phyloP scores from a whole-genome alignment of 768 basidiomycete genomes.

The Lactarius evosmus region DNA sequence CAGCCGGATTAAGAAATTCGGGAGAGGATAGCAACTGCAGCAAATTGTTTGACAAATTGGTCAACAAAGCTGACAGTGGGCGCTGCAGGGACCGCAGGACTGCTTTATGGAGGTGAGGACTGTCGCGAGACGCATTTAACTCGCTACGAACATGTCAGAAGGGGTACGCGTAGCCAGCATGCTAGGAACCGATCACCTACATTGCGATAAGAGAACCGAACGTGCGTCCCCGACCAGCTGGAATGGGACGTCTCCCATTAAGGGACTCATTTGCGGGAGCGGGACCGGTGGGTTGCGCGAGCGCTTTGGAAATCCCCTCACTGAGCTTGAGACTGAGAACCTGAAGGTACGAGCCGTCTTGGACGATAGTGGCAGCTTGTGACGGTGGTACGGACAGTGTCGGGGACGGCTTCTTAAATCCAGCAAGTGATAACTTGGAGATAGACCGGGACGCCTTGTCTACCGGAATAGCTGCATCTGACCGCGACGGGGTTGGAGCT shows the following conservation, averaged over 20 bases:
- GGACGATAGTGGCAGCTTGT: conserved; percentile 47
- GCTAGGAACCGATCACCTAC: conserved; percentile 44
- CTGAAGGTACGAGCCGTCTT: conserved; percentile 80
- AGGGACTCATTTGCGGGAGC: conserved; percentile 50
- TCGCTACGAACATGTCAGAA: conserved; percentile 47
- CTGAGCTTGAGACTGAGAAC: conserved; percentile 72
- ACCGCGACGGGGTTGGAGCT: conserved; percentile 32
- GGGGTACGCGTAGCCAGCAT: neutral
- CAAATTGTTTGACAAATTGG: conserved; percentile 64
- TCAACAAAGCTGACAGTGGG: conserved; percentile 71
- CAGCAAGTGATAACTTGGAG: conserved; percentile 56
- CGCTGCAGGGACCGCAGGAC: conserved; percentile 71
- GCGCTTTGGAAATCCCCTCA: conserved; percentile 75
- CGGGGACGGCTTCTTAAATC: conserved; percentile 55
- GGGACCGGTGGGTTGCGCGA: conserved; percentile 61
- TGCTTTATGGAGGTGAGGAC: conserved; percentile 62
- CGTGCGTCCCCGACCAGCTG: conserved; percentile 65
- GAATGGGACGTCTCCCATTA: conserved; percentile 68
- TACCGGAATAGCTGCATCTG: conserved; percentile 39
- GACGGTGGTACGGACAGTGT: conserved; percentile 39
- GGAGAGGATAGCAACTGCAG: conserved; percentile 64
- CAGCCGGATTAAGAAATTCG: conserved; percentile 51
- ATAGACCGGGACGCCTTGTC: conserved; percentile 52
- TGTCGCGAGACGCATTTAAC: conserved; percentile 59
- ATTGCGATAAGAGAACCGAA: conserved; percentile 66